phyloP scores from a whole-genome alignment of 805 yeast species.

The Saccharomycopsis sp. region DNA sequence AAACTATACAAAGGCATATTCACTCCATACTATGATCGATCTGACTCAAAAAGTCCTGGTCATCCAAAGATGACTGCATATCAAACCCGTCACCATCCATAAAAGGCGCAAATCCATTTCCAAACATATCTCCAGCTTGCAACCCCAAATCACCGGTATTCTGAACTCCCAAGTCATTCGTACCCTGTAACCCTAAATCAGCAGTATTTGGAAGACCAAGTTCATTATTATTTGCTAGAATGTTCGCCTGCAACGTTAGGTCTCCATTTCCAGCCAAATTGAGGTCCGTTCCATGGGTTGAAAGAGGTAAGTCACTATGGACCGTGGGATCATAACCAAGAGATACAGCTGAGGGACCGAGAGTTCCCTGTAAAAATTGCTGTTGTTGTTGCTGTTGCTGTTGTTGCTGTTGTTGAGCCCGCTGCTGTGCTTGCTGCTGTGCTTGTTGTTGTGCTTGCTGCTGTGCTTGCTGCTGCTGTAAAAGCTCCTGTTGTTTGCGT shows the following conservation, averaged over 20 bases:
- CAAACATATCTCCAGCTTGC: constrained; percentile 10
- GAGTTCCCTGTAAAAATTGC: not conserved
- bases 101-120: constrained; percentile 15
- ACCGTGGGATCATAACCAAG: not conserved
- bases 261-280: not conserved
- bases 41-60: constrained; percentile 32
- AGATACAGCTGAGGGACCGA: not conserved
- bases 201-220: not conserved
- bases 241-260: not conserved
- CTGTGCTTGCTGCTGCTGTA: constrained; percentile 3
- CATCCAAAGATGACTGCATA: constrained; percentile 27
- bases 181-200: not conserved
- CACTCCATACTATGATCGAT: constrained; percentile 31
- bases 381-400: not conserved
- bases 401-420: constrained; percentile 3
- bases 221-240: not conserved
- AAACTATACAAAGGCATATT: not conserved
- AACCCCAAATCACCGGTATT: not conserved
- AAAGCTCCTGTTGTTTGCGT: constrained; percentile 3
- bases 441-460: constrained; percentile 4
- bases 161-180: not conserved
- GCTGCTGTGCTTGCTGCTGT: constrained; percentile 7
- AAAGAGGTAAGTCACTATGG: not conserved
- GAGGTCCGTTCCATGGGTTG: not conserved
- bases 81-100: constrained; percentile 32